Percentiles rank a stretch among this genome's conserved stretches.
phyloP scores from a whole-genome alignment of 371 early-diverging fungal species.

The Haplosporangium sp. region DNA sequence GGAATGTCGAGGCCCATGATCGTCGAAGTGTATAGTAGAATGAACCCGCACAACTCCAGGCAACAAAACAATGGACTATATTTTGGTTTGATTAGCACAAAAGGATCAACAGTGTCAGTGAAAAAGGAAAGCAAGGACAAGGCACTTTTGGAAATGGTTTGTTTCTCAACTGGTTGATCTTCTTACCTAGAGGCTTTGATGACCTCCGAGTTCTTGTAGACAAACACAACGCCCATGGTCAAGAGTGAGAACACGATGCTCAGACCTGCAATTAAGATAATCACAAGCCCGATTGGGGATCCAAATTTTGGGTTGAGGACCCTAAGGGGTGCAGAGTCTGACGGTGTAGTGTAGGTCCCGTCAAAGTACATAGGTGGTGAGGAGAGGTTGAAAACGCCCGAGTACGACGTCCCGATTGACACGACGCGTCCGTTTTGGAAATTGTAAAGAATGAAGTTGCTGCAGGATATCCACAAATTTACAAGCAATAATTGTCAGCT shows the following conservation, averaged over 20 bases:
- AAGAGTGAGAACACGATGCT: conserved; percentile 58
- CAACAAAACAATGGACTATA: conserved; percentile 68
- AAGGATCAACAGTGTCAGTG: neutral
- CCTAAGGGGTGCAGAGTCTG: conserved; percentile 64
- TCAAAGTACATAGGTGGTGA: conserved; percentile 64
- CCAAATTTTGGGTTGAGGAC: conserved; percentile 61
- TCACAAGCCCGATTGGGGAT: conserved; percentile 58
- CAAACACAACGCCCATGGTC: conserved; percentile 58
- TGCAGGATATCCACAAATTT: neutral
- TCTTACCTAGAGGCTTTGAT: conserved; percentile 64
- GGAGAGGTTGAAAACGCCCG: conserved; percentile 58
- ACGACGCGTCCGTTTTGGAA: conserved; percentile 59
- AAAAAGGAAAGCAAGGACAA: neutral
- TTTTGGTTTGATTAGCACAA: neutral
- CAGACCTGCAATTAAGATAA: conserved; percentile 56
- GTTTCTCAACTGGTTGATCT: no score
- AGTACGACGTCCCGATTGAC: conserved; percentile 61
- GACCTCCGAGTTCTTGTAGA: conserved; percentile 62
- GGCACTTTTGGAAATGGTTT: neutral
- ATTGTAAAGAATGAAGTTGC: conserved; percentile 66
- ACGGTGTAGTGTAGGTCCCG: conserved; percentile 62
- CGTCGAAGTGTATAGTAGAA: conserved; percentile 62
- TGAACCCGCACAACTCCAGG: conserved; percentile 66
- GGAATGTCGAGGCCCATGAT: conserved; percentile 66
- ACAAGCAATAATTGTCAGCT: neutral